Evolutionary conservation across 2,329 filamentous ascomycete genomes (phyloP).

Genomic region (Alternaria sp.): DNA sequence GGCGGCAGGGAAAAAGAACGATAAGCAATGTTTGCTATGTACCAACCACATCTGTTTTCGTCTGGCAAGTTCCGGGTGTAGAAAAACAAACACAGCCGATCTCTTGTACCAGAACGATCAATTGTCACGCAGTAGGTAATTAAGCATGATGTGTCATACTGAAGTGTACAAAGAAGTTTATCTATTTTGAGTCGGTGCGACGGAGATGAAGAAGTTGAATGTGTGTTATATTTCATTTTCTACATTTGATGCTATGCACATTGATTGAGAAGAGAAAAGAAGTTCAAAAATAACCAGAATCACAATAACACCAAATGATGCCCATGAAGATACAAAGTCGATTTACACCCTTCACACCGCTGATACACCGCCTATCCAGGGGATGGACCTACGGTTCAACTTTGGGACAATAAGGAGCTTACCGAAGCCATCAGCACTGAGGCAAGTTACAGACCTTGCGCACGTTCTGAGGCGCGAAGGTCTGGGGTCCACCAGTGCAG

Average conservation of each 20-base stretch:
- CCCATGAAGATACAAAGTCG: neutral
- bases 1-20: neutral
- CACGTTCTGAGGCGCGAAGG: slow-evolving; percentile 33
- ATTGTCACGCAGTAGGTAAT: neutral
- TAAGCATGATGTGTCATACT: neutral
- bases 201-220: neutral
- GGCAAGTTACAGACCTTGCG: slow-evolving; percentile 28
- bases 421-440: slow-evolving; percentile 11
- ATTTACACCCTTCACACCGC: neutral
- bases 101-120: neutral
- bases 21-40: neutral
- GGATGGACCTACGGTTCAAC: neutral
- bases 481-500: slow-evolving; percentile 18
- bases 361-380: neutral
- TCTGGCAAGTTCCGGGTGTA: neutral
- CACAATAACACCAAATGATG: neutral
- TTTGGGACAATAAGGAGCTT: neutral
- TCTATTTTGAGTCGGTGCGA: neutral
- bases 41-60: neutral
- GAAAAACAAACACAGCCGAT: neutral
- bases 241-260: neutral
- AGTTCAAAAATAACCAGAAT: neutral
- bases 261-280: neutral
- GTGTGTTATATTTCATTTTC: neutral
- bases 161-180: neutral